Evolutionary conservation across 2,329 filamentous ascomycete genomes (phyloP), one percentile per base, ranked within the genome.

Genomic region (Davidsoniella australis): DNA sequence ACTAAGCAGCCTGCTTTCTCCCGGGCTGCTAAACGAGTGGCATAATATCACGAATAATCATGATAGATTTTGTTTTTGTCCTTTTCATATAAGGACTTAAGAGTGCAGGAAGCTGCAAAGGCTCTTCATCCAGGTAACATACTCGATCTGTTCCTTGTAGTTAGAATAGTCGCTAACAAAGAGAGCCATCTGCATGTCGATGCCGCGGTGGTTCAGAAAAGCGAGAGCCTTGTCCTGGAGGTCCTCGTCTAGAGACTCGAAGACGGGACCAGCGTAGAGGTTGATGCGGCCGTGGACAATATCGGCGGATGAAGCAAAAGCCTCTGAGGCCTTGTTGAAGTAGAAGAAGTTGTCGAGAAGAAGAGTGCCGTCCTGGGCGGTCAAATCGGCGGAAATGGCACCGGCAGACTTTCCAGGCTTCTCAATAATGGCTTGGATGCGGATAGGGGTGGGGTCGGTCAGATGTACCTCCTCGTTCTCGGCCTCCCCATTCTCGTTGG

Each of bases 141-240:
- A 98, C 74, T 98, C 91, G 68, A 80, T 83, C 77, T 96, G 89
- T 77, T 98, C 91, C 80, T 98, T 98, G 68, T 84, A 78, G 63
- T 96, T 87, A 61, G 96, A 88, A 69, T 94, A 98, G 64, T 96
- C 88, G 37, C 88, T 86, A 41, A 94, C 81, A 66, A 96, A 95
- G 57, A 88, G 69, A 48, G 88, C 89, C 58, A 98, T 75, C 52
- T 81, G 76, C 58, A 82, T 80, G 60, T 89, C 86, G 66, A 98
- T 78, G 56, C 89, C 91, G 58, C 91, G 78, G 75, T 95, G 91
- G 66, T 94, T 87, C 55, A 98, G 76, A 70, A 89, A 98, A 58
- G 82, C 78, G 74, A 96, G 89, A 63, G 96, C 73, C 58, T 94
- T 74, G 48, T 86, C 74, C 72, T 96, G 89, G 41, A 98, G 76